Percentiles rank a stretch among this genome's conserved stretches.
Conservation (phyloP, 169 alveolate species). For the Sarcocystis neurona region DNA sequence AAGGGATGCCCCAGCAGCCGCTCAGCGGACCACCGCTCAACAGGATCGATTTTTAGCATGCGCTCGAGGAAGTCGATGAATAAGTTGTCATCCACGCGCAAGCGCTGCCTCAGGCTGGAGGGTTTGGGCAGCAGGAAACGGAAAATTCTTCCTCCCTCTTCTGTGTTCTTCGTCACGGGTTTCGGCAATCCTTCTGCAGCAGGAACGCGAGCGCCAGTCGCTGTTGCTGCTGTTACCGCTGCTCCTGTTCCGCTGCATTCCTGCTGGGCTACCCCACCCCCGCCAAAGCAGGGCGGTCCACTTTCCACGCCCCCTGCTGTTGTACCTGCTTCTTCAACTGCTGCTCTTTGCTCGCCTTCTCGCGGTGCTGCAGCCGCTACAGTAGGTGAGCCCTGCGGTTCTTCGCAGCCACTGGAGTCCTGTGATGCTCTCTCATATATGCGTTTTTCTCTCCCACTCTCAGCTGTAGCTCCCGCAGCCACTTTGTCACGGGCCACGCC, state of each 20-base stretch:
- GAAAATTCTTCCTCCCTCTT: not conserved
- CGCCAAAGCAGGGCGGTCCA: not conserved
- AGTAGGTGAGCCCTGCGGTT: no score
- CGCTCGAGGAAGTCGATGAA: constrained; percentile 77
- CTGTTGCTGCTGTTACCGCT: constrained; percentile 31
- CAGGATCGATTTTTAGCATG: constrained; percentile 76
- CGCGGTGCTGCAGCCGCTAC: not conserved
- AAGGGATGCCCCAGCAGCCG: constrained; percentile 90
- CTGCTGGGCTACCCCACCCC: no score
- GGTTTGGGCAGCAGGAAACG: constrained; percentile 64
- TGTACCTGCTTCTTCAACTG: constrained; percentile 13
- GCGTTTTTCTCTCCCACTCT: no score
- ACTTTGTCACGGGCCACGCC: no score
- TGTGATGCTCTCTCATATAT: no score
- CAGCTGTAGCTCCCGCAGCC: no score
- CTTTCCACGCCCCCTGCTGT: not conserved
- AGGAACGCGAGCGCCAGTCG: not conserved
- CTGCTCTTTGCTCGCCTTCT: not conserved
- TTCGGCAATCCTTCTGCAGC: not conserved
- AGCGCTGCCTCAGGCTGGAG: constrained; percentile 61
- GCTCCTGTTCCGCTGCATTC: constrained; percentile 9
- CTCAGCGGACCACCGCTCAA: constrained; percentile 84
- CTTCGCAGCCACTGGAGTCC: no score
- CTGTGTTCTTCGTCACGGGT: not conserved
- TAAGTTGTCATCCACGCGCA: constrained; percentile 70